Conservation (phyloP, 2,329 filamentous ascomycete species). For the Alternaria metachromatica region DNA sequence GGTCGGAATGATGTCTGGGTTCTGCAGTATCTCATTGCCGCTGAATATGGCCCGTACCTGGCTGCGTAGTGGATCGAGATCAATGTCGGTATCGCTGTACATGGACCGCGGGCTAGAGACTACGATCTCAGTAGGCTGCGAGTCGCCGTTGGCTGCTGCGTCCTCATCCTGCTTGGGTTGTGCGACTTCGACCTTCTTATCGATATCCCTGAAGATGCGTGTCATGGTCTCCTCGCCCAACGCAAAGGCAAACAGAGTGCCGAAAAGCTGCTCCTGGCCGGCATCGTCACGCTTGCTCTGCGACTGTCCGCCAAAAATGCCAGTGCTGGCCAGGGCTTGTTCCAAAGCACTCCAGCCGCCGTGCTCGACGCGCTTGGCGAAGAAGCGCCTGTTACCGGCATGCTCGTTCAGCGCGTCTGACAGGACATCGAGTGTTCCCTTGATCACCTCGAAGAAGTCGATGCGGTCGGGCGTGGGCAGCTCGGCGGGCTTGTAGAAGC, state of each 20-base stretch:
- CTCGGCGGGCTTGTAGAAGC: constrained; percentile 75
- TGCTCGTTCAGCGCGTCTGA: constrained; percentile 79
- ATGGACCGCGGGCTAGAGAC: constrained; percentile 35
- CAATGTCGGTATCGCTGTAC: constrained; percentile 35
- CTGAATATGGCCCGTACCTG: constrained; percentile 47
- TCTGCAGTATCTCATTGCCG: constrained; percentile 50
- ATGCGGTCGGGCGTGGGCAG: constrained; percentile 68
- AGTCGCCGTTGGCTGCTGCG: constrained; percentile 4
- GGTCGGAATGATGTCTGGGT: constrained; percentile 49
- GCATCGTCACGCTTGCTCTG: constrained; percentile 43
- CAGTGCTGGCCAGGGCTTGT: constrained; percentile 72
- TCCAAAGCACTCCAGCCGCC: constrained; percentile 82
- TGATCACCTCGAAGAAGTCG: constrained; percentile 71
- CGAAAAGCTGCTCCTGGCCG: constrained; percentile 75
- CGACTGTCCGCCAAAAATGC: constrained; percentile 51
- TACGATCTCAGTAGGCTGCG: constrained; percentile 27
- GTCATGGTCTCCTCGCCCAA: constrained; percentile 79
- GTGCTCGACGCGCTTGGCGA: constrained; percentile 74
- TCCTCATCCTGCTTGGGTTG: constrained; percentile 18
- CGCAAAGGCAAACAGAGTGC: constrained; percentile 80
- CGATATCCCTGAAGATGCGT: constrained; percentile 64
- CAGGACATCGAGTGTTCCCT: constrained; percentile 75
- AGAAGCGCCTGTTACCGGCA: constrained; percentile 86
- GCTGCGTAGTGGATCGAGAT: constrained; percentile 36
- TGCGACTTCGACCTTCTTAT: constrained; percentile 32